phyloP scores from a whole-genome alignment of 2,329 filamentous ascomycete genomes.

The Juglanconis sp. region DNA sequence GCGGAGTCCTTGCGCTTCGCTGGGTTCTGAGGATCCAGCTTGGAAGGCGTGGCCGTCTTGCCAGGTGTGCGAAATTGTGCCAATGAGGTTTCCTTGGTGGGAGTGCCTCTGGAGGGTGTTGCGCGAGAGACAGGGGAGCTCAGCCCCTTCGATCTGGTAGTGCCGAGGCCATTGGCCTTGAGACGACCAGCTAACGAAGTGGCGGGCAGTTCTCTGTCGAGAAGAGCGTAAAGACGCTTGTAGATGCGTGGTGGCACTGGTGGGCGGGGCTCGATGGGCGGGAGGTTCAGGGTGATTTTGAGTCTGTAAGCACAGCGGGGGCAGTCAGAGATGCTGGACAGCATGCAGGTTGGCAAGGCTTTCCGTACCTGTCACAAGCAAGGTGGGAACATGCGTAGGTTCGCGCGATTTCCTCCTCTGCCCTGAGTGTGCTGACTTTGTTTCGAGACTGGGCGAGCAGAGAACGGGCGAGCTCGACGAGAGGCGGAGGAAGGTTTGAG shows the following conservation, averaged over 20 bases:
- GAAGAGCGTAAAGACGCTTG: slow-evolving; percentile 76
- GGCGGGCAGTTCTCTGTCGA: slow-evolving; percentile 67
- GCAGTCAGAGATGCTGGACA: neutral
- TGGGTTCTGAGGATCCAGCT: slow-evolving; percentile 40
- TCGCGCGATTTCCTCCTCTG: slow-evolving; percentile 84
- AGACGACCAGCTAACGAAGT: slow-evolving; percentile 30
- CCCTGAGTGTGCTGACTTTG: slow-evolving; percentile 72
- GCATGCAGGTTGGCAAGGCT: neutral
- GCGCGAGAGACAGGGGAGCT: slow-evolving; percentile 18
- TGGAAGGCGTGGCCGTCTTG: slow-evolving; percentile 28
- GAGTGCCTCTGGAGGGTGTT: slow-evolving; percentile 26
- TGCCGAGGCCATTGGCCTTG: slow-evolving; percentile 26
- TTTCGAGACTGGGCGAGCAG: slow-evolving; percentile 78
- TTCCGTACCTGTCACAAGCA: slow-evolving; percentile 75
- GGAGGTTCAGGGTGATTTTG: slow-evolving; percentile 72
- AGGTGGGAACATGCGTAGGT: slow-evolving; percentile 83
- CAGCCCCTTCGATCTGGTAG: slow-evolving; percentile 34
- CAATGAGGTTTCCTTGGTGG: slow-evolving; percentile 29
- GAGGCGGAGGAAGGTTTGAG: slow-evolving; percentile 62
- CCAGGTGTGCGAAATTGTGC: slow-evolving; percentile 26
- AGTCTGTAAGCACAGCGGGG: slow-evolving; percentile 47
- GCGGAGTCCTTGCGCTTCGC: slow-evolving; percentile 28
- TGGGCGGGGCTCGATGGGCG: slow-evolving; percentile 70
- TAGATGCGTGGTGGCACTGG: slow-evolving; percentile 79
- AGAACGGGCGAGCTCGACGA: slow-evolving; percentile 68